phyloP scores from a whole-genome alignment of 2,329 filamentous ascomycete genomes.

The Diaporthe humulicola region DNA sequence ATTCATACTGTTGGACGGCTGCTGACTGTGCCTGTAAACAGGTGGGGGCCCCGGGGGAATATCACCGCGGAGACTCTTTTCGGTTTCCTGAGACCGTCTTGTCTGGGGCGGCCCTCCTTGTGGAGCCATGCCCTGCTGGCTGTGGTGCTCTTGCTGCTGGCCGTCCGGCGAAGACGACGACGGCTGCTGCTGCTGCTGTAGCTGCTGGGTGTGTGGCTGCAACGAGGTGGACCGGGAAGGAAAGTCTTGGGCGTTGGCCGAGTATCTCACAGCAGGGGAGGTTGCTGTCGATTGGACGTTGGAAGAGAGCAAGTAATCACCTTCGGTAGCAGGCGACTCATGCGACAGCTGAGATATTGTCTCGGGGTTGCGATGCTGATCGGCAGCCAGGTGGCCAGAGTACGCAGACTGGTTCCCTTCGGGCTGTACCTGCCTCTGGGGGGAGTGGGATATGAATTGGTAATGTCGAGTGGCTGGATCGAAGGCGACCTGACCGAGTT shows the following conservation, averaged over 20 bases:
- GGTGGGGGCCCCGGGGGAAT: constrained; percentile 63
- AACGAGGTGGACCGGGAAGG: constrained; percentile 47
- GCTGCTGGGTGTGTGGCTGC: constrained; percentile 47
- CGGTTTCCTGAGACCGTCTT: constrained; percentile 64
- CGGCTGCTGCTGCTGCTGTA: constrained; percentile 44
- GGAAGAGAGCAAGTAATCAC: constrained; percentile 56
- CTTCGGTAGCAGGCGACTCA: constrained; percentile 69
- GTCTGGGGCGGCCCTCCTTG: constrained; percentile 57
- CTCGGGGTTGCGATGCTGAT: constrained; percentile 66
- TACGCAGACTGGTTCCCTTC: constrained; percentile 51
- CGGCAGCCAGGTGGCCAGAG: constrained; percentile 52
- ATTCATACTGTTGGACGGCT: constrained; percentile 56
- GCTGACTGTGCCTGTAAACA: constrained; percentile 65
- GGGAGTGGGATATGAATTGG: constrained; percentile 44
- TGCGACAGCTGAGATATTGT: constrained; percentile 73
- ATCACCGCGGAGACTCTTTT: constrained; percentile 59
- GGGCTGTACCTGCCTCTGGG: constrained; percentile 48
- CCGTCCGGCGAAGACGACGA: constrained; percentile 48
- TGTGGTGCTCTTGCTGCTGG: constrained; percentile 34
- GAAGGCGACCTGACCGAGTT: constrained; percentile 54
- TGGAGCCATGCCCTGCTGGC: constrained; percentile 58
- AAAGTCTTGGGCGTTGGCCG: constrained; percentile 53
- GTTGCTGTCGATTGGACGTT: constrained; percentile 54
- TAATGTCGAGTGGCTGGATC: constrained; percentile 51
- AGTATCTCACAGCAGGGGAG: constrained; percentile 58